phyloP scores from a whole-genome alignment of 169 alveolate species.

The Theileria luwenshuni region DNA sequence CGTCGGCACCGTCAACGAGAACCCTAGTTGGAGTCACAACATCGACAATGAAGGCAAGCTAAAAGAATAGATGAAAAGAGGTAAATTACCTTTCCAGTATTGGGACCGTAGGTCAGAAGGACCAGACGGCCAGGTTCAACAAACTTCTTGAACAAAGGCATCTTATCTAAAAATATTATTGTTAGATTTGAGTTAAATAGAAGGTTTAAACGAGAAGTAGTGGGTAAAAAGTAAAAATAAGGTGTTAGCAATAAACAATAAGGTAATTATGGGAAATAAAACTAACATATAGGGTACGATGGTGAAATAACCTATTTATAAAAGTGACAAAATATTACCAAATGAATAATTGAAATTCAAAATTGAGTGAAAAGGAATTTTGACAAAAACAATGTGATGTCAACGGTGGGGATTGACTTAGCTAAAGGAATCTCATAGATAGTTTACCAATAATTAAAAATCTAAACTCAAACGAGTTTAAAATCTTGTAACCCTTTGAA shows the following conservation, averaged over 20 bases:
- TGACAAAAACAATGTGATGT: slow-evolving; percentile 5
- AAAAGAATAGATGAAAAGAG: slow-evolving; percentile 4
- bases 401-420: slow-evolving; percentile 7
- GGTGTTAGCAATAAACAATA: background rate
- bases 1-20: slow-evolving; percentile 89
- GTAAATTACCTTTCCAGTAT: slow-evolving; percentile 86
- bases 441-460: background rate
- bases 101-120: slow-evolving; percentile 90
- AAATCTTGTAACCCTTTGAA: background rate
- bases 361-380: background rate
- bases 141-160: slow-evolving; percentile 86
- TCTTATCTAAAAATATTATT: slow-evolving; percentile 14
- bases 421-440: background rate
- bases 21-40: slow-evolving; percentile 84
- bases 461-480: background rate
- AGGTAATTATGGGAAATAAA: background rate
- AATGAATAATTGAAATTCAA: slow-evolving; percentile 1
- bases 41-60: slow-evolving; percentile 88
- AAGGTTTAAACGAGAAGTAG: background rate
- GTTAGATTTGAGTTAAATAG: background rate
- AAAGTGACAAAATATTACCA: background rate
- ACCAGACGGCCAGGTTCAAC: slow-evolving; percentile 92
- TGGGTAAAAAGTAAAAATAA: background rate
- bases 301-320: background rate
- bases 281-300: background rate